phyloP scores from a whole-genome alignment of 2,329 filamentous ascomycete species.

The Verruconis gallopava region DNA sequence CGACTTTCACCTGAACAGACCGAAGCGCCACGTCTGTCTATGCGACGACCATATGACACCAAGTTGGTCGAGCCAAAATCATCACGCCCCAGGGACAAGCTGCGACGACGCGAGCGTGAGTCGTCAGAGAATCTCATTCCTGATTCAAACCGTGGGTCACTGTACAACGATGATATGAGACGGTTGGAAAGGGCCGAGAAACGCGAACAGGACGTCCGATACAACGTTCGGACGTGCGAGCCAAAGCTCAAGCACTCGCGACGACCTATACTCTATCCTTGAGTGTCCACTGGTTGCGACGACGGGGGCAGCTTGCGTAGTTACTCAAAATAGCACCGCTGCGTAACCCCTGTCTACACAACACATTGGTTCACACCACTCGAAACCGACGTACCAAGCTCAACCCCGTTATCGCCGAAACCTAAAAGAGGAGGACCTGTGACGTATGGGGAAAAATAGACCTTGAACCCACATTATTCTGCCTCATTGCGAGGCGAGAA shows the following conservation, averaged over 20 bases:
- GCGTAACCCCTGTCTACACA: too few species aligned
- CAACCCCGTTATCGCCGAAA: too few species aligned
- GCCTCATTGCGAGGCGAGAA: too few species aligned
- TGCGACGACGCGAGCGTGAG: not conserved
- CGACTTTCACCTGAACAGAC: slow-evolving; percentile 1
- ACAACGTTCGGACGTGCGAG: slow-evolving; percentile 5
- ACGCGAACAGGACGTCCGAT: slow-evolving; percentile 6
- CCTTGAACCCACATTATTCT: too few species aligned
- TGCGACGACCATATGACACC: not conserved
- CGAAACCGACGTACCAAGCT: too few species aligned
- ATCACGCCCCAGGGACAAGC: not conserved
- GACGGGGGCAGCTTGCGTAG: not conserved
- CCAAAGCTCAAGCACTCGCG: not conserved
- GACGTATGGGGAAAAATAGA: too few species aligned
- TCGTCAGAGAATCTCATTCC: not conserved
- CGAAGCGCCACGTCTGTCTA: not conserved
- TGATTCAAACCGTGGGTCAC: slow-evolving; percentile 7
- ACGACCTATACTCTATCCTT: not conserved
- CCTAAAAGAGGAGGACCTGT: too few species aligned
- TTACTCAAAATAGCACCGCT: not conserved
- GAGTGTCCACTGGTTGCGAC: not conserved
- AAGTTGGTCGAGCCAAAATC: slow-evolving; percentile 3
- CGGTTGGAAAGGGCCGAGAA: slow-evolving; percentile 4
- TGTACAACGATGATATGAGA: slow-evolving; percentile 7
- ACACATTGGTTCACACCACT: too few species aligned